These are phyloP conservation scores for Kwoniella dejecticola DNA, from an alignment of 768 basidiomycete species.

Conservation along the genomic window DNA sequence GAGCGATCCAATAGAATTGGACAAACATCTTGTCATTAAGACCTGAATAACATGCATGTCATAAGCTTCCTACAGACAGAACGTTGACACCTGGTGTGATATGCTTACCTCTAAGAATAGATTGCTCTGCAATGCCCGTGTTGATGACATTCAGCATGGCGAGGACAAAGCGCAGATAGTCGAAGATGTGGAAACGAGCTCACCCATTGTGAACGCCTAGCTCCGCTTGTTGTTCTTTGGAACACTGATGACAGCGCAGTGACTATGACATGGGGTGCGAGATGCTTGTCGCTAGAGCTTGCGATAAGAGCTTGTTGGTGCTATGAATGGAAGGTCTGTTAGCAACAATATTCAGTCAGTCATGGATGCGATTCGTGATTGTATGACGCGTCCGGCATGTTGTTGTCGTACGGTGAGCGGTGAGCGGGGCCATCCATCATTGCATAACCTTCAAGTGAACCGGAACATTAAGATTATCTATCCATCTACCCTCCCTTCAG, in stretches of 20 bases:
- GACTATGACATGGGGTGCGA: slow-evolving; percentile 2
- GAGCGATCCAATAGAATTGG: neutral
- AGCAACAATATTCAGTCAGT: too few relatives aligned
- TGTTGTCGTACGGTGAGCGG: too few relatives aligned
- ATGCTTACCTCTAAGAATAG: slow-evolving; percentile 42
- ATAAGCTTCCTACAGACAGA: neutral
- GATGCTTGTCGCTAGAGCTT: too few relatives aligned
- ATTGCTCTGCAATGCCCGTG: slow-evolving; percentile 31
- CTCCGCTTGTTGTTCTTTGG: neutral
- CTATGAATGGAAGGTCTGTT: too few relatives aligned
- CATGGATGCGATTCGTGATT: too few relatives aligned
- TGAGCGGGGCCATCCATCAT: too few relatives aligned
- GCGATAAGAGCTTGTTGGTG: too few relatives aligned
- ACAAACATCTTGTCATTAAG: slow-evolving; percentile 54
- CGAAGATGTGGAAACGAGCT: neutral
- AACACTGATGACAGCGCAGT: too few relatives aligned
- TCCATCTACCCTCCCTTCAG: too few relatives aligned
- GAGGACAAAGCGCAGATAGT: neutral
- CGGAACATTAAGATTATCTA: too few relatives aligned
- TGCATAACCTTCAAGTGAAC: too few relatives aligned
- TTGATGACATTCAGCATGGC: neutral
- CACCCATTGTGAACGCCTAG: slow-evolving; percentile 1
- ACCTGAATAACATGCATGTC: slow-evolving; percentile 26
- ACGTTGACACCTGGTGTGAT: neutral
- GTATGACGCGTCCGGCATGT: too few relatives aligned